phyloP scores from a whole-genome alignment of 202 grass and related monocot species.

The Elaeis oleifera region DNA sequence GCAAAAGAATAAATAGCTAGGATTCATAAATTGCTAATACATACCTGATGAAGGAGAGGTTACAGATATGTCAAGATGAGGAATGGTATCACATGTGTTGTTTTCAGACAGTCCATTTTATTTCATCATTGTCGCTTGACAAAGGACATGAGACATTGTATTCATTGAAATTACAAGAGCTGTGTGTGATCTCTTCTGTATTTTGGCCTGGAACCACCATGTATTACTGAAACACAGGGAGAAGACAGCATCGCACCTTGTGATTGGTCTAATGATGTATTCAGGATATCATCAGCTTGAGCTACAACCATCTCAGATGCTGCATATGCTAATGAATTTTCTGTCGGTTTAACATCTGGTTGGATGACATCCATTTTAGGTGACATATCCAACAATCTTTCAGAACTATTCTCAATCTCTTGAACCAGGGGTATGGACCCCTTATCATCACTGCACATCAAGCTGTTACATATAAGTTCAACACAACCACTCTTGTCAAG shows the following conservation, averaged over 20 bases:
- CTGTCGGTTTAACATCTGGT: constrained; percentile 22
- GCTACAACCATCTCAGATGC: constrained; percentile 13
- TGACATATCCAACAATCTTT: constrained; percentile 15
- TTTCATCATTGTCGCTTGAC: constrained; percentile 23
- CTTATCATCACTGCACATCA: not conserved
- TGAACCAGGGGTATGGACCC: not conserved
- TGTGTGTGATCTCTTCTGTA: constrained; percentile 3
- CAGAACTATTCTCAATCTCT: constrained; percentile 17
- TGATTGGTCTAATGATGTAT: constrained; percentile 22
- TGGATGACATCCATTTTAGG: constrained; percentile 21
- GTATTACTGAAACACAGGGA: constrained; percentile 15
- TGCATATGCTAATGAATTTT: constrained; percentile 35
- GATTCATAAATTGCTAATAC: not conserved
- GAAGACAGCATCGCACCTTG: constrained; percentile 19
- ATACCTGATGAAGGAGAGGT: constrained; percentile 30
- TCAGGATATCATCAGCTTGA: constrained; percentile 19
- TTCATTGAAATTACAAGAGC: constrained; percentile 4
- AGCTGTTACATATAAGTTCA: constrained; percentile 5
- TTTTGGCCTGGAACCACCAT: constrained; percentile 10
- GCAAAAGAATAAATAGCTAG: not conserved
- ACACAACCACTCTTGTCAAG: constrained; percentile 27
- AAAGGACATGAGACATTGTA: constrained; percentile 6
- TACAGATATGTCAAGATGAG: constrained; percentile 24
- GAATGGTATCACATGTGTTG: constrained; percentile 7
- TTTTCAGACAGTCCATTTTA: constrained; percentile 22